Conservation (phyloP, 2,329 filamentous ascomycete species). For the Penicillium sp. region DNA sequence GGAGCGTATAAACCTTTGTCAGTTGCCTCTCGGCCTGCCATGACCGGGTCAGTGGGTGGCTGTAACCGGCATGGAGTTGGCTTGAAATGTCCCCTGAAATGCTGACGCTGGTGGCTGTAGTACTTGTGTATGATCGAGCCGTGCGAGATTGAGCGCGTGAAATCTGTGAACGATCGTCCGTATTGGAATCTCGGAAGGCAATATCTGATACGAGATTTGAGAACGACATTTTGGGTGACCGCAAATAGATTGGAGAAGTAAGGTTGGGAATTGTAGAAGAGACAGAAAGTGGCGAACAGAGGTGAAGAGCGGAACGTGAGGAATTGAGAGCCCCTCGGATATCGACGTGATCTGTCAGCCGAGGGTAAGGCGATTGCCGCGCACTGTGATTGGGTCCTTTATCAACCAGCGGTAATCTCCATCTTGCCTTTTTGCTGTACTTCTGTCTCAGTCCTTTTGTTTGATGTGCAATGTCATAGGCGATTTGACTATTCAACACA, state of each 20-base stretch:
- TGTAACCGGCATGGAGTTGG: conserved; percentile 80
- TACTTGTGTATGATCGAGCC: conserved; percentile 47
- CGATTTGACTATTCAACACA: too few relatives aligned
- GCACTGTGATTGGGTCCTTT: background rate
- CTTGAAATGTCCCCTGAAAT: conserved; percentile 69
- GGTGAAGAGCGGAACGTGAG: background rate
- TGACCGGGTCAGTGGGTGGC: conserved; percentile 71
- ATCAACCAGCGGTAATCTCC: too few relatives aligned
- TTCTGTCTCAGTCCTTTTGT: too few relatives aligned
- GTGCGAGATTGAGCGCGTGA: conserved; percentile 42
- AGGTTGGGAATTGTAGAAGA: background rate
- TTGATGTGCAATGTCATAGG: too few relatives aligned
- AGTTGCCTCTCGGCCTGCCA: conserved; percentile 85
- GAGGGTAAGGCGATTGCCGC: background rate
- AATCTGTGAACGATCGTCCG: conserved; percentile 45
- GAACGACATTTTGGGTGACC: conserved; percentile 44
- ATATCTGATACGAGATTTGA: conserved; percentile 52
- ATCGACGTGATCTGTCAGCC: background rate
- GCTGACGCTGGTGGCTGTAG: conserved; percentile 51
- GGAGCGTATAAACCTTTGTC: conserved; percentile 64
- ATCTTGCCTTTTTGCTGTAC: too few relatives aligned
- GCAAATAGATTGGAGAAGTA: background rate
- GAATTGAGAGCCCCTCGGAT: background rate
- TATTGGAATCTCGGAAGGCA: conserved; percentile 43
- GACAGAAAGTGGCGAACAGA: background rate